Base-by-base conservation (phyloP, 805 yeast genomes). In the Huiozyma naganishii region DNA sequence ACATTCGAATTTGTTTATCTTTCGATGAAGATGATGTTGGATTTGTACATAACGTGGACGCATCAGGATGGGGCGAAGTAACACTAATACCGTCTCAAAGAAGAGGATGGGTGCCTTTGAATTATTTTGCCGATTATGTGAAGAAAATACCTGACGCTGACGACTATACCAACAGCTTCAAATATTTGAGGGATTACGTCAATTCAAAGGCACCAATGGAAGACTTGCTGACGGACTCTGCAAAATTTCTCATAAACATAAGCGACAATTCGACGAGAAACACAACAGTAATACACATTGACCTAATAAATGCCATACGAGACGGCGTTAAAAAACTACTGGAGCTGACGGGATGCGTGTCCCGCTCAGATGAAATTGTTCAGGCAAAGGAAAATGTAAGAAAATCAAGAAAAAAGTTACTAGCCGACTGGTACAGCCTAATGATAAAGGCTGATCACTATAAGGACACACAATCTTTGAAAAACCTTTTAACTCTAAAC, bases 1-100 rank as follows among this genome's bases (percentile, higher is more conserved):
- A 83, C 56, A 73, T 80, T 6, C 73, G 85, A 0, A 79, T 83
- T 36, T 84, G 94, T 58, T 66, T 84, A 7, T 79, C 88, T 0
- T 84, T 84, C 58, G 73, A 74, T 23, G 76, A 75, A 48, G 74
- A 76, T 48, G 92, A 82, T 52, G 65, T 80, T 40, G 89, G 86
- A 0, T 84, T 83, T 60, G 84, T 84, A 5, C 88, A 83, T 54
- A 74, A 83, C 6, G 75, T 83, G 23, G 92, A 83, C 58, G 80
- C 80, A 43, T 79, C 87, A 17, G 94, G 92, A 0, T 84, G 94
- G 94, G 90, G 89, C 47, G 94, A 84, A 59, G 92, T 83, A 2
- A 83, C 89, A 0, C 55, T 83, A 34, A 62, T 83, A 7, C 79
- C 76, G 44, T 68, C 79, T 10, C 66, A 79, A 41, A 71, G 72